Evolutionary conservation across 2,329 filamentous ascomycete species (phyloP), one percentile per base, ranked within the genome.

Genomic region (Arthrinium phaeospermum): DNA sequence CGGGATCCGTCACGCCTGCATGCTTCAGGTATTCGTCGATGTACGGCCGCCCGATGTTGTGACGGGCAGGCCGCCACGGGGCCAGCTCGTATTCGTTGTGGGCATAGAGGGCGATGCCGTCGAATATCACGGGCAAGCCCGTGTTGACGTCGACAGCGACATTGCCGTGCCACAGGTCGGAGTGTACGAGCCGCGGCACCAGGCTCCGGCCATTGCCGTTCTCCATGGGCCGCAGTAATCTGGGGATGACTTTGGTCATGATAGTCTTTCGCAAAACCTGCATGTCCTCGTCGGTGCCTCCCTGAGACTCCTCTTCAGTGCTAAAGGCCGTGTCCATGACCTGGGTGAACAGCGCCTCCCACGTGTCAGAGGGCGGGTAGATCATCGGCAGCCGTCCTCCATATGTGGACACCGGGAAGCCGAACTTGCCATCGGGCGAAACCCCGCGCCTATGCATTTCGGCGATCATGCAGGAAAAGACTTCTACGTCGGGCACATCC

Each of bases 91-190:
- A 76, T 64, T 79, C 78, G 73, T 79, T 78, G 64, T 79, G 78
- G 12, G 72, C 77, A 51, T 76, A 78, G 24, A 76, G 71, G 16
- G 71, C 74, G 5, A 46, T 27, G 24, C 67, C 68, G 49, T 73
- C 71, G 34, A 72, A 74, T 22, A 74, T 46, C 7, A 74, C 34
- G 34, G 68, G 41, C 46, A 57, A 30, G 4, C 44, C 22, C 4
- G 64, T 71, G 6, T 45, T 22, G 5, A 19, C 46, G 24, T 72
- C 72, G 6, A 75, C 41, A 22, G 49, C 30, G 16, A 70, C 57
- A 69, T 82, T 82, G 4, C 79, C 79, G 68, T 76, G 70, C 80
- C 80, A 82, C 4, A 82, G 49, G 71, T 82, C 77, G 1, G 77
- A 77, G 71, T 82, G 80, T 4, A 80, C 71, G 6, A 82, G 74